phyloP scores from a whole-genome alignment of 1,284 basidiomycete genomes.

The Leccinum proliferum region DNA sequence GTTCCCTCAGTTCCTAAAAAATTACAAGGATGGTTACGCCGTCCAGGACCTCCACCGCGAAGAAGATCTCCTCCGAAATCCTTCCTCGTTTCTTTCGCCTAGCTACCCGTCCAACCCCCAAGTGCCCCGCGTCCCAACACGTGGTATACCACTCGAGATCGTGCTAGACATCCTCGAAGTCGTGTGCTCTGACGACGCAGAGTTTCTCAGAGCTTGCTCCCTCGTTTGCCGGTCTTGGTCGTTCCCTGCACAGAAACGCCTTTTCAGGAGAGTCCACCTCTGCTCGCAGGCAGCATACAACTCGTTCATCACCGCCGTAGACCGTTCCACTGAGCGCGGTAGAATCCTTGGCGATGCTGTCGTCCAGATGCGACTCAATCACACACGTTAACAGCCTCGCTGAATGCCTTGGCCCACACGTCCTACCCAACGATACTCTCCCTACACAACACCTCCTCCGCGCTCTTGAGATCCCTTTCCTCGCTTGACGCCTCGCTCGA shows the following conservation, averaged over 20 bases:
- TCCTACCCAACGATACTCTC: constrained; percentile 87
- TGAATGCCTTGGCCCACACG: constrained; percentile 83
- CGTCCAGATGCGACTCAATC: constrained; percentile 61
- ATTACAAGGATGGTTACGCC: constrained; percentile 55
- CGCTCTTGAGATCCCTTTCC: constrained; percentile 60
- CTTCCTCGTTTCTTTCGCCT: constrained; percentile 60
- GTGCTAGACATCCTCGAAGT: constrained; percentile 56
- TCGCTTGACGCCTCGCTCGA: constrained; percentile 65
- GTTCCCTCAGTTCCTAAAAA: constrained; percentile 46
- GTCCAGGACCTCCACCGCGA: constrained; percentile 81
- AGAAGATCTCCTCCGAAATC: constrained; percentile 93
- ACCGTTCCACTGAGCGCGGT: constrained; percentile 41
- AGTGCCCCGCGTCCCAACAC: constrained; percentile 21
- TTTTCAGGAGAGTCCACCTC: constrained; percentile 54
- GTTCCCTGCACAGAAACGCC: constrained; percentile 50
- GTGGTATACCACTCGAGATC: constrained; percentile 53
- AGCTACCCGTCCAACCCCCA: constrained; percentile 5
- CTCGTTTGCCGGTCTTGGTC: constrained; percentile 66
- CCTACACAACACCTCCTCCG: constrained; percentile 68
- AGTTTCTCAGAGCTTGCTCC: constrained; percentile 46
- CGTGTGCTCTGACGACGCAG: constrained; percentile 37
- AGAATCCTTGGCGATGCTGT: constrained; percentile 48
- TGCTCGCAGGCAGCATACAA: constrained; percentile 46
- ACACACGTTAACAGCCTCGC: constrained; percentile 78
- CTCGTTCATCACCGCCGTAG: constrained; percentile 48